Evolutionary conservation across 306 rosid genomes (phyloP), one percentile per base, ranked within the genome.

Genomic region (Lupinus albus): DNA sequence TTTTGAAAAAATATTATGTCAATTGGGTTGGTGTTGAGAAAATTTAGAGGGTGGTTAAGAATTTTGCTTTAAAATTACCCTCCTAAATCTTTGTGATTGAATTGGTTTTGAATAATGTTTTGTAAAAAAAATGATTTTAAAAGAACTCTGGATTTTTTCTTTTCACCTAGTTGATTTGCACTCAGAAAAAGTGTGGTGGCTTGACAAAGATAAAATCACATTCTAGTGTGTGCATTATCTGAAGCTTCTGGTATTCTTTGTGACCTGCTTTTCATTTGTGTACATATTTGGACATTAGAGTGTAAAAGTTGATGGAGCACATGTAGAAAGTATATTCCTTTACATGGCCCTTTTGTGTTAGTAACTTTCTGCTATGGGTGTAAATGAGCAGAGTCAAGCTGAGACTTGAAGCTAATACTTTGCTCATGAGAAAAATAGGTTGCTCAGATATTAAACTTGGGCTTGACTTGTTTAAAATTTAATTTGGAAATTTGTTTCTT

Each of bases 101-200:
- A 47, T 46, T 13, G 21, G 28, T 46, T 28, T 64, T 11, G 32
- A 46, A 64, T 46, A 14, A 16, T 16, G 32, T 30, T 47, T 8
- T 28, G 45, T 14, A 8, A 11, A 18, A 63, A n/a, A 1, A 13
- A 8, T 4, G 5, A 7, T 42, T 62, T 12, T 4, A 5, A 11
- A 61, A 8, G 12, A 15, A 15, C 25, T 49, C 25, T 3, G 62
- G 44, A 46, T 33, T 68, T 68, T 61, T 49, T 36, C 8, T 36
- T 52, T 45, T 50, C 15, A 11, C 38, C 45, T 38, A 38, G 62
- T 38, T 39, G 61, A 72, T 54, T 61, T 11, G 51, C 30, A 25
- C 4, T 32, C 12, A 6, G 32, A 11, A 5, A 5, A 71, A 50
- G 32, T 20, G 44, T 35, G 10, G 17, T 21, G 11, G 4, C 32